These are phyloP conservation scores for Xylariales sp. DNA, from an alignment of 2,329 filamentous ascomycete genomes.

Conservation along the genomic window DNA sequence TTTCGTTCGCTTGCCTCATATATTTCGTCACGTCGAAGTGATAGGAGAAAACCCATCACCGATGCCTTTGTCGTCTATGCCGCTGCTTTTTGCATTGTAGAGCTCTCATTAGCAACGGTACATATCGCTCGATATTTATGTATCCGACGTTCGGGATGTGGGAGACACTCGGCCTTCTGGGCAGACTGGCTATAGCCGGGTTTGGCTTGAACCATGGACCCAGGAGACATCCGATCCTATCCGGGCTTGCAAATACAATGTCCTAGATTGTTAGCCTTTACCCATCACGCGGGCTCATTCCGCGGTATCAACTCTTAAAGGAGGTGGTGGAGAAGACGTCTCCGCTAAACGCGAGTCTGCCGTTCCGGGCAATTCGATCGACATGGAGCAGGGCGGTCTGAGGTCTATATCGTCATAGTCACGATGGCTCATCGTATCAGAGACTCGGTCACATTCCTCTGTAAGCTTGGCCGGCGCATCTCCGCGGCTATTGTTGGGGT, in stretches of 20 bases:
- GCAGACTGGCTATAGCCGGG: neutral
- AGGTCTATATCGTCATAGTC: slow-evolving; percentile 39
- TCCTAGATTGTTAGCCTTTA: neutral
- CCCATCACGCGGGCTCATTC: slow-evolving; percentile 17
- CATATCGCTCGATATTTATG: neutral
- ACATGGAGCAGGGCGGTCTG: neutral
- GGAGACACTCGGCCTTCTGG: neutral
- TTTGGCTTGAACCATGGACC: neutral
- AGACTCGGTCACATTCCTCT: slow-evolving; percentile 32
- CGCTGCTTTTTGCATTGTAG: neutral
- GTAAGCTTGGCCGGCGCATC: slow-evolving; percentile 29
- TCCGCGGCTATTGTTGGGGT: slow-evolving; percentile 4
- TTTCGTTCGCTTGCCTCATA: no score
- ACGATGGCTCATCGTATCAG: slow-evolving; percentile 43
- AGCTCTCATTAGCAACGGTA: neutral
- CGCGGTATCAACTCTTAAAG: slow-evolving; percentile 44
- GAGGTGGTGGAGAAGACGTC: slow-evolving; percentile 39
- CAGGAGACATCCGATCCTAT: neutral
- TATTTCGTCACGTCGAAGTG: no score
- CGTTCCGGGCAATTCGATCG: neutral
- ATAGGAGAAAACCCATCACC: neutral
- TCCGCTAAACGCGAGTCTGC: slow-evolving; percentile 31
- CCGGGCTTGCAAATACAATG: neutral
- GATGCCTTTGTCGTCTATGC: neutral
- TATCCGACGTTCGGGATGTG: neutral